These are phyloP conservation scores for Zoysia japonica DNA, from an alignment of 176 grass and related monocot genomes.

Conservation along the genomic window DNA sequence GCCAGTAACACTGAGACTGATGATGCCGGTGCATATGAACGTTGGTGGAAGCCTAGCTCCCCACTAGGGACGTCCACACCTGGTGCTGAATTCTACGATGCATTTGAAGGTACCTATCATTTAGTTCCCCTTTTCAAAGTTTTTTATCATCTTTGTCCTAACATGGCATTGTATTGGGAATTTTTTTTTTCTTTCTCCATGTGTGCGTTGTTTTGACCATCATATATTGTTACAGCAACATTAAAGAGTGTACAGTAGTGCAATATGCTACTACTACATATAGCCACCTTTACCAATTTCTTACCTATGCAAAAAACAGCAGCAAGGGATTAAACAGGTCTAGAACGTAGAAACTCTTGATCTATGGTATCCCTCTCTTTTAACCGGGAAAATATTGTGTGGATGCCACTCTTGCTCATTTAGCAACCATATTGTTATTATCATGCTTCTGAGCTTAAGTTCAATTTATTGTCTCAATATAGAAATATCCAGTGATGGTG, in stretches of 20 bases:
- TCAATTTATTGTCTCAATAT: slow-evolving; percentile 20
- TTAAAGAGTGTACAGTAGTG: not conserved
- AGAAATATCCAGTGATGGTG: slow-evolving; percentile 92
- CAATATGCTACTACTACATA: not conserved
- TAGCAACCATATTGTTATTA: not conserved
- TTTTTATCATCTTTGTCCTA: not conserved
- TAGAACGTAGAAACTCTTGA: not conserved
- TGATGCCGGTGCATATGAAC: slow-evolving; percentile 44
- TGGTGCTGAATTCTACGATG: slow-evolving; percentile 77
- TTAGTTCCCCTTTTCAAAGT: not conserved
- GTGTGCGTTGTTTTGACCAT: not conserved
- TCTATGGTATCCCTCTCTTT: not conserved
- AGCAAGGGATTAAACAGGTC: not conserved
- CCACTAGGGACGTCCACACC: slow-evolving; percentile 43
- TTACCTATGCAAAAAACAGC: not conserved
- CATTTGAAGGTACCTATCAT: slow-evolving; percentile 74
- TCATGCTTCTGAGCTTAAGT: slow-evolving; percentile 22
- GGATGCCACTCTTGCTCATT: not conserved
- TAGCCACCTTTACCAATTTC: not conserved
- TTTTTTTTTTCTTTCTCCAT: not conserved
- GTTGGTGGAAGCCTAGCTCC: slow-evolving; percentile 56
- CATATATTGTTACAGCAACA: not conserved
- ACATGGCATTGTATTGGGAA: not conserved
- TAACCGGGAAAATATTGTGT: not conserved
- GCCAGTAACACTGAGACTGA: slow-evolving; percentile 62